phyloP scores from a whole-genome alignment of 1,284 basidiomycete species.

The Trametes versicolor region DNA sequence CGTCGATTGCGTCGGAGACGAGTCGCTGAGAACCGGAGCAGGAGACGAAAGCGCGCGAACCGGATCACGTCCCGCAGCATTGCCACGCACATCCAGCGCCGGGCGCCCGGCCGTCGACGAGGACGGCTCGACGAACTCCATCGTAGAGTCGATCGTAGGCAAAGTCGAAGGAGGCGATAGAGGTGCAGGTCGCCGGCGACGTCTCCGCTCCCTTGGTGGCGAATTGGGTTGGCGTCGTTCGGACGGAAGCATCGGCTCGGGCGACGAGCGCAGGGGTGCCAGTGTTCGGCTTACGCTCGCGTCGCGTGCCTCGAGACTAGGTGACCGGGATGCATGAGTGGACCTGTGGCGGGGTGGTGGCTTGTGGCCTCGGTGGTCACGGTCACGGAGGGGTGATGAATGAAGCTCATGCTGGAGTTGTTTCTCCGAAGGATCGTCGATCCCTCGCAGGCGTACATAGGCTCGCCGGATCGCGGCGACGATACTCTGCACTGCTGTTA shows the following conservation, averaged over 20 bases:
- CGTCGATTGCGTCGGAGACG: slow-evolving; percentile 13
- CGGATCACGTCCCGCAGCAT: not conserved
- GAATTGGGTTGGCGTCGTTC: not conserved
- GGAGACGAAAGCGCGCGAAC: slow-evolving; percentile 11
- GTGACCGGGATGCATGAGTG: not conserved
- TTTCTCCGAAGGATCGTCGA: not conserved
- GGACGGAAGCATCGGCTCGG: slow-evolving; percentile 10
- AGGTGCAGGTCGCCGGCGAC: not conserved
- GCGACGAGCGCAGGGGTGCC: slow-evolving; percentile 13
- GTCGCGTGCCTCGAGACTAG: not conserved
- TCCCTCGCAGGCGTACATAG: slow-evolving; percentile 8
- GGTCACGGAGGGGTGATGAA: slow-evolving; percentile 6
- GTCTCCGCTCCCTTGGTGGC: not conserved
- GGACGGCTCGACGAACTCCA: slow-evolving; percentile 11
- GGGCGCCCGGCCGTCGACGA: not conserved
- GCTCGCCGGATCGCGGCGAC: slow-evolving; percentile 13
- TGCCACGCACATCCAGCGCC: slow-evolving; percentile 1
- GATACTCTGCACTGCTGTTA: slow-evolving; percentile 23
- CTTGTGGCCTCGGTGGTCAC: slow-evolving; percentile 4
- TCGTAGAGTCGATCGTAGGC: slow-evolving; percentile 12
- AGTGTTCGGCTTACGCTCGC: not conserved
- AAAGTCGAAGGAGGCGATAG: not conserved
- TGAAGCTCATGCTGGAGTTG: not conserved
- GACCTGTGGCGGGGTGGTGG: not conserved
- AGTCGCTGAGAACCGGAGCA: slow-evolving; percentile 9